phyloP scores from a whole-genome alignment of 176 grass and related monocot genomes.

The Cenchrus purpureus region DNA sequence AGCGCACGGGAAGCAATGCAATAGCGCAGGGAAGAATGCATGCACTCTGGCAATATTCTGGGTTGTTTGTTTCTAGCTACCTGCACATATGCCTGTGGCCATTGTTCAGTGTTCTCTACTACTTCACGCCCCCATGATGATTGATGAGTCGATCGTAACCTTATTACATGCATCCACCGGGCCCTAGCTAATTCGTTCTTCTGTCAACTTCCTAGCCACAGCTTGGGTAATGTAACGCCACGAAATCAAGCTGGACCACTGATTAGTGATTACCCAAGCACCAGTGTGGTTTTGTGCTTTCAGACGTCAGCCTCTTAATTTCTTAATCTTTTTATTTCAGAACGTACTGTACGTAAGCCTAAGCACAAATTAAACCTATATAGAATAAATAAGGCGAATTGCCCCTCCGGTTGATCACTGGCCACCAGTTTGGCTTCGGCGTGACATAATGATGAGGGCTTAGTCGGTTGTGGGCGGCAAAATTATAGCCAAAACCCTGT shows the following conservation, averaged over 20 bases:
- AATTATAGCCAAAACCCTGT: slow-evolving; percentile 49
- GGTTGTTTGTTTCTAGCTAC: neutral
- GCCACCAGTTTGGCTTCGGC: slow-evolving; percentile 35
- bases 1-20: neutral
- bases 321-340: neutral
- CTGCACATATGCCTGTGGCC: neutral
- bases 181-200: neutral
- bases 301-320: slow-evolving; percentile 7
- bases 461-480: slow-evolving; percentile 76
- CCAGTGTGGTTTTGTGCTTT: neutral
- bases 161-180: neutral
- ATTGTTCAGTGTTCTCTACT: neutral
- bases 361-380: neutral
- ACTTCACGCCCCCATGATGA: neutral
- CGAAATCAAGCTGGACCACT: neutral
- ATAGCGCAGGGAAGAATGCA: neutral
- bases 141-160: too few relatives aligned
- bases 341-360: slow-evolving; percentile 34
- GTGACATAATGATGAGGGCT: slow-evolving; percentile 56
- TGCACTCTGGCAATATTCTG: neutral
- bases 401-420: slow-evolving; percentile 30
- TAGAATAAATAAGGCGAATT: slow-evolving; percentile 22
- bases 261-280: neutral
- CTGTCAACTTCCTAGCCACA: neutral
- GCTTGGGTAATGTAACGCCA: neutral